phyloP scores from a whole-genome alignment of 495 filamentous ascomycete species.

The Hypoxylon lenormandii region DNA sequence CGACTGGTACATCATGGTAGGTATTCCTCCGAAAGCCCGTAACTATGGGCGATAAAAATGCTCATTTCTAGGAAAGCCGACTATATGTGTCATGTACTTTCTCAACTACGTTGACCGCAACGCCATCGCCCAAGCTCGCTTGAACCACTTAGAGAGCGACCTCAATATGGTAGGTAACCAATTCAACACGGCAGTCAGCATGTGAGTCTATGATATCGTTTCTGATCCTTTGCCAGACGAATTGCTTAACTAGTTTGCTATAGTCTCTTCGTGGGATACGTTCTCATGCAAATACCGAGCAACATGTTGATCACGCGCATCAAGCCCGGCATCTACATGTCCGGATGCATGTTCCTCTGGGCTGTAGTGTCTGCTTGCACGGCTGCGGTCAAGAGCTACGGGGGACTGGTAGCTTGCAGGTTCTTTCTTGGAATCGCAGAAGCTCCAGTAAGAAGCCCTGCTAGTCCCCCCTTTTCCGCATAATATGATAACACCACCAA shows the following conservation, averaged over 20 bases:
- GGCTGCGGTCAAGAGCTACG: slow-evolving; percentile 57
- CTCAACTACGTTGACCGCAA: slow-evolving; percentile 66
- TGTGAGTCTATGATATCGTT: slow-evolving; percentile 26
- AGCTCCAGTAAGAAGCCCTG: slow-evolving; percentile 37
- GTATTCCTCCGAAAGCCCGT: not conserved
- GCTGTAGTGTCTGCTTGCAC: slow-evolving; percentile 61
- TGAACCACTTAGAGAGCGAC: slow-evolving; percentile 62
- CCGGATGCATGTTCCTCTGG: slow-evolving; percentile 58
- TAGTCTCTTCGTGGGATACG: slow-evolving; percentile 62
- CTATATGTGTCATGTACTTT: slow-evolving; percentile 64
- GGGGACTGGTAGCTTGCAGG: slow-evolving; percentile 34
- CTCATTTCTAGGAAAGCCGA: slow-evolving; percentile 48
- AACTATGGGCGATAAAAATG: not conserved
- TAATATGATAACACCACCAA: slow-evolving; percentile 47
- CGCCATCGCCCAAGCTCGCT: slow-evolving; percentile 57
- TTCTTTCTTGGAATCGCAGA: slow-evolving; percentile 46
- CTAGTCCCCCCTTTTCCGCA: not conserved
- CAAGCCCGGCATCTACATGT: slow-evolving; percentile 54
- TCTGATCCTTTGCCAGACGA: not conserved
- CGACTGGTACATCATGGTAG: slow-evolving; percentile 61
- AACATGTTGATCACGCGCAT: slow-evolving; percentile 58
- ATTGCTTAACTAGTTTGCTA: not conserved
- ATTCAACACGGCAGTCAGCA: slow-evolving; percentile 63
- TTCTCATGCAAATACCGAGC: slow-evolving; percentile 55
- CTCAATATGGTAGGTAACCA: slow-evolving; percentile 61